These are phyloP conservation scores for Botrytis sinoallii DNA, from an alignment of 2,329 filamentous ascomycete genomes.

Conservation along the genomic window DNA sequence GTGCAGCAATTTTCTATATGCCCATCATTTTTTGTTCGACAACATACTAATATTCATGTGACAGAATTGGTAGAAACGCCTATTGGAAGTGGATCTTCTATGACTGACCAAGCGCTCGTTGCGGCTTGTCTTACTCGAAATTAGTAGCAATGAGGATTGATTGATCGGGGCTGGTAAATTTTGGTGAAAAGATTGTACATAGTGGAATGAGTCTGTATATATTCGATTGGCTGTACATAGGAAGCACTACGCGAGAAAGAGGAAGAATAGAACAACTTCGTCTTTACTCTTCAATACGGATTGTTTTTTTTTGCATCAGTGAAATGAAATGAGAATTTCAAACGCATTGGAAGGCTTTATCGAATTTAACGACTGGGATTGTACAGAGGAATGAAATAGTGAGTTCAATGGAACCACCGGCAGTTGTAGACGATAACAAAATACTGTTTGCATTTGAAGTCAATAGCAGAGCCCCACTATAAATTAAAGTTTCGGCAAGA, in stretches of 20 bases:
- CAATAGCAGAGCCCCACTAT: neutral
- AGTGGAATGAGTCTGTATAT: neutral
- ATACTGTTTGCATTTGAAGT: neutral
- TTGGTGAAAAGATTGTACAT: neutral
- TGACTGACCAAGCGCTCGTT: conserved; percentile 30
- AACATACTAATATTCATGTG: conserved; percentile 5
- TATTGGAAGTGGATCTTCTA: conserved; percentile 22
- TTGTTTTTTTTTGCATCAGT: neutral
- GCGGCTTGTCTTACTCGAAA: conserved; percentile 28
- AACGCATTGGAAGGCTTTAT: neutral
- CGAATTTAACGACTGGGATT: too few species aligned
- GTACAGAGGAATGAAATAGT: neutral
- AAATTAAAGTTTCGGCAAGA: neutral
- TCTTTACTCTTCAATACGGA: neutral
- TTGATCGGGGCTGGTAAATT: neutral
- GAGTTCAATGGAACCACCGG: neutral
- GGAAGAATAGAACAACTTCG: neutral
- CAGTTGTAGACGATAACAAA: neutral
- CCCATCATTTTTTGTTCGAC: neutral
- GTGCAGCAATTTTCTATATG: neutral
- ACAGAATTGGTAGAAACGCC: conserved; percentile 31
- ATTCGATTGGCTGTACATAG: neutral
- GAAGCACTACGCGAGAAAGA: neutral
- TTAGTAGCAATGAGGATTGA: neutral
- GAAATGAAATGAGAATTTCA: neutral